Percentiles rank a stretch among this genome's conserved stretches.
These are phyloP conservation scores for Cyclocybe aegerita DNA, from an alignment of 768 basidiomycete genomes.

Conservation along the genomic window DNA sequence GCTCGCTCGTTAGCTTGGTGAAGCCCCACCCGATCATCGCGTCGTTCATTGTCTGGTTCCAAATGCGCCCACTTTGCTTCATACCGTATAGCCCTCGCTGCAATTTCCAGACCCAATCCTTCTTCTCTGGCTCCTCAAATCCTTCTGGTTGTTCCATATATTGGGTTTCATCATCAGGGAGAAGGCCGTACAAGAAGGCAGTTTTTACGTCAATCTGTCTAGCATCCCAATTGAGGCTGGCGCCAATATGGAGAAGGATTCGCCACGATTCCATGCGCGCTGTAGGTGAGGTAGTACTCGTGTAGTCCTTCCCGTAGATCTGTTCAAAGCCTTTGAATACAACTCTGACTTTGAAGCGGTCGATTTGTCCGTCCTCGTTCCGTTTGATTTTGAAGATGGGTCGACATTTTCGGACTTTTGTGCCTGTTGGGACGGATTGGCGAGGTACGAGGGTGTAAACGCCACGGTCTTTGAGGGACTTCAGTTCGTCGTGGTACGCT, in stretches of 20 bases:
- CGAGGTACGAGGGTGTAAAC: slow-evolving; percentile 26
- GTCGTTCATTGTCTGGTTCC: slow-evolving; percentile 32
- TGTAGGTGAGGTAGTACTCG: slow-evolving; percentile 39
- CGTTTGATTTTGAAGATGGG: slow-evolving; percentile 31
- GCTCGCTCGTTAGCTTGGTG: slow-evolving; percentile 23
- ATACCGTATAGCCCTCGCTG: slow-evolving; percentile 32
- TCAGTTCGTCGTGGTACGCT: slow-evolving; percentile 21
- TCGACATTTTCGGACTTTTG: slow-evolving; percentile 21
- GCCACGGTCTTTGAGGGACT: slow-evolving; percentile 23
- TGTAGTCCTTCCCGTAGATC: slow-evolving; percentile 40
- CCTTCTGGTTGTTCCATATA: slow-evolving; percentile 38
- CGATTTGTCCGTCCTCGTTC: slow-evolving; percentile 25
- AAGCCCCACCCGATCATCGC: slow-evolving; percentile 31
- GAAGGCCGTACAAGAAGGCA: slow-evolving; percentile 34
- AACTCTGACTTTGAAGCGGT: slow-evolving; percentile 33
- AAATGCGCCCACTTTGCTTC: slow-evolving; percentile 34
- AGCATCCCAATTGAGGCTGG: slow-evolving; percentile 30
- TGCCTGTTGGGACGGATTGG: slow-evolving; percentile 10
- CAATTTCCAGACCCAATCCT: slow-evolving; percentile 23
- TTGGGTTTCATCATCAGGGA: slow-evolving; percentile 25
- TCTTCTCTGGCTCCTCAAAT: slow-evolving; percentile 24
- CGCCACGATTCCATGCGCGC: slow-evolving; percentile 37
- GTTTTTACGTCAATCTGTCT: slow-evolving; percentile 40
- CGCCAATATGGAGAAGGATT: slow-evolving; percentile 34
- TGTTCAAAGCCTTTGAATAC: slow-evolving; percentile 44